A percentile compares a stretch with the other conserved stretches of the same genome.
phyloP scores from a whole-genome alignment of 2,329 filamentous ascomycete genomes.

The Sclerotinia spermophila region DNA sequence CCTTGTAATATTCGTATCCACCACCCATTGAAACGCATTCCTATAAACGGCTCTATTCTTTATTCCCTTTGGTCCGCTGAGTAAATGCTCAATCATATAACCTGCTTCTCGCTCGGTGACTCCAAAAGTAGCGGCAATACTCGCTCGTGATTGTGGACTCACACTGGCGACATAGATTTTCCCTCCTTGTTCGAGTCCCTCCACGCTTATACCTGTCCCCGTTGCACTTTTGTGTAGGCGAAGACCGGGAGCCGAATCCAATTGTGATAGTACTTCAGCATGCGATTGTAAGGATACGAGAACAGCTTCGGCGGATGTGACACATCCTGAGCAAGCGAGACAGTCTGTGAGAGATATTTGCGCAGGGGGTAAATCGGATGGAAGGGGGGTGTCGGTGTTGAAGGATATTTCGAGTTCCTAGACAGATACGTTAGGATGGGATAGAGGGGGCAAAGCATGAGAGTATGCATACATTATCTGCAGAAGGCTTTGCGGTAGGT shows the following conservation, averaged over 20 bases:
- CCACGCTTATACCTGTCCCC: slow-evolving; percentile 42
- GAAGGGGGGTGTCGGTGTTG: slow-evolving; percentile 67
- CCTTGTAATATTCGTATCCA: slow-evolving; percentile 82
- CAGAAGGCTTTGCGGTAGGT: slow-evolving; percentile 54
- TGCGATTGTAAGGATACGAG: slow-evolving; percentile 93
- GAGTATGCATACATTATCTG: slow-evolving; percentile 41
- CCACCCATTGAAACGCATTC: slow-evolving; percentile 81
- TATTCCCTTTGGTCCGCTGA: slow-evolving; percentile 68
- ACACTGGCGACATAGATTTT: slow-evolving; percentile 89
- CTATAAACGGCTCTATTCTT: slow-evolving; percentile 65
- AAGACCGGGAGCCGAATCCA: slow-evolving; percentile 63
- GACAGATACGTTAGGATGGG: neutral
- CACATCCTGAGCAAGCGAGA: slow-evolving; percentile 93
- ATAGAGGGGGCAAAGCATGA: neutral
- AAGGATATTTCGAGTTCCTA: slow-evolving; percentile 78
- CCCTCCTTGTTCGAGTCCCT: slow-evolving; percentile 55
- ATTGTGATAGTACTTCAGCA: slow-evolving; percentile 77
- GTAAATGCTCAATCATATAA: slow-evolving; percentile 75
- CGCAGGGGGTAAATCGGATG: slow-evolving; percentile 63
- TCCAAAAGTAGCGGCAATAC: slow-evolving; percentile 78
- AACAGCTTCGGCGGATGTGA: slow-evolving; percentile 96
- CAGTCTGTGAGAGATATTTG: slow-evolving; percentile 97
- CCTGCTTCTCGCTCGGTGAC: slow-evolving; percentile 71
- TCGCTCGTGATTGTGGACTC: slow-evolving; percentile 86
- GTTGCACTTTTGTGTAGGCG: slow-evolving; percentile 26